Evolutionary conservation across 2,329 filamentous ascomycete genomes (phyloP).

Genomic region (Aureobasidium sp.): DNA sequence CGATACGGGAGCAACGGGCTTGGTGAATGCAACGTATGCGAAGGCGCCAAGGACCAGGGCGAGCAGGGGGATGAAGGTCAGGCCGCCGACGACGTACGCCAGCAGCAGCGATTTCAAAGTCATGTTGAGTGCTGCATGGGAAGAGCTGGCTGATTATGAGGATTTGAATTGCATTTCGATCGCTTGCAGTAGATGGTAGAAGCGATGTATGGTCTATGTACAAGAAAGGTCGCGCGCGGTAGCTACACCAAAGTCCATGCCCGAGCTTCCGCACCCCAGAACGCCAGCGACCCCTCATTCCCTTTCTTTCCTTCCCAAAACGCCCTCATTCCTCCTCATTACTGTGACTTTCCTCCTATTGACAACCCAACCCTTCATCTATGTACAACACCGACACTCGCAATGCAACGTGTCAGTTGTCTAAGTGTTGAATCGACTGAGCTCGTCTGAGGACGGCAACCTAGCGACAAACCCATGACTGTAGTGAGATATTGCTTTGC

Average conservation of each 20-base stretch:
- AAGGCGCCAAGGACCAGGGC: constrained; percentile 54
- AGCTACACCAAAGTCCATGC: neutral
- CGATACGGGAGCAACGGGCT: neutral
- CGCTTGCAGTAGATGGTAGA: neutral
- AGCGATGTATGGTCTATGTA: neutral
- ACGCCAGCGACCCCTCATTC: constrained; percentile 7
- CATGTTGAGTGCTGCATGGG: constrained; percentile 17
- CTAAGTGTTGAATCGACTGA: neutral
- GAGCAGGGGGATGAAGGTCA: constrained; percentile 77
- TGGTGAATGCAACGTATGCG: constrained; percentile 60
- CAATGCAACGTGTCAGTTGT: neutral
- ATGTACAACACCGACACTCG: neutral
- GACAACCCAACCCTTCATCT: neutral
- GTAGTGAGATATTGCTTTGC: neutral
- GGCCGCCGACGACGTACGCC: constrained; percentile 74
- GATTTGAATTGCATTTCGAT: neutral
- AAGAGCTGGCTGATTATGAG: neutral
- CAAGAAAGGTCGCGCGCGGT: neutral
- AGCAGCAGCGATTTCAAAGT: constrained; percentile 51
- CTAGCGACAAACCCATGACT: neutral
- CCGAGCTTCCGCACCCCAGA: constrained; percentile 3
- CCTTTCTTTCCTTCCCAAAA: neutral
- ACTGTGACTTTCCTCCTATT: neutral
- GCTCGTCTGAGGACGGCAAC: neutral
- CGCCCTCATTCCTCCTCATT: constrained; percentile 3